Base-by-base conservation (phyloP, 2,329 filamentous ascomycete genomes). In the Xylogone sp. region DNA sequence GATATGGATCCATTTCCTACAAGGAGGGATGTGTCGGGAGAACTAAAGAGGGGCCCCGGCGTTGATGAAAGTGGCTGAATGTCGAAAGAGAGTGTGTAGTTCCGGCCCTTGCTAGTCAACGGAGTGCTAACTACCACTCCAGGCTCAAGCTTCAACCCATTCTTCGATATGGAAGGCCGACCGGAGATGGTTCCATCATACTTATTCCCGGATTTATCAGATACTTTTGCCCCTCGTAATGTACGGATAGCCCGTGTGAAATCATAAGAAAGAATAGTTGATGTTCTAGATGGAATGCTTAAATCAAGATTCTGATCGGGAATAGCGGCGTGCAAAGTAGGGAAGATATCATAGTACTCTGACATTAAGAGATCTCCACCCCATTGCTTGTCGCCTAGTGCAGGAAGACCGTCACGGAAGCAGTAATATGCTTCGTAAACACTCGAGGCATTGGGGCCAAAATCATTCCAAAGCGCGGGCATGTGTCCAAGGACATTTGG, bases 401-500 rank as follows among this genome's bases (percentile, higher is more conserved):
- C 73, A 0, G 78, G 75, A 18, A 81, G 71, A 0, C 75, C 75
- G n/a, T 74, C 65, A 2, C 72, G 68, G 64, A 77, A 75, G 1
- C 75, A 69, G 53, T 78, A 78, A 54, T 77, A 81, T 0, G 75
- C 70, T 58, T 81, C 78, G 1, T 75, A 70, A 51, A 76, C 76
- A 0, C 75, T 74, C 0, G 73, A 72, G 2, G 76, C 72, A 53
- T 80, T 79, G 0, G 73, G 67, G 1, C 78, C 78, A 46, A 75
- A 78, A 54, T 82, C 78, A 52, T 80, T 81, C 78, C 78, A 81
- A 3, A 77, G 62, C 1, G 78, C 72, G 2, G 71, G 68, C 22
- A 81, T 71, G 21, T 75, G 70, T 0, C 78, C 78, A 2, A 75
- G 68, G 1, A 80, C 69, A 1, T 66, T 63, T 0, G 71, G 65